phyloP scores from a whole-genome alignment of 1,284 basidiomycete genomes.

The Anthracocystis setariae region DNA sequence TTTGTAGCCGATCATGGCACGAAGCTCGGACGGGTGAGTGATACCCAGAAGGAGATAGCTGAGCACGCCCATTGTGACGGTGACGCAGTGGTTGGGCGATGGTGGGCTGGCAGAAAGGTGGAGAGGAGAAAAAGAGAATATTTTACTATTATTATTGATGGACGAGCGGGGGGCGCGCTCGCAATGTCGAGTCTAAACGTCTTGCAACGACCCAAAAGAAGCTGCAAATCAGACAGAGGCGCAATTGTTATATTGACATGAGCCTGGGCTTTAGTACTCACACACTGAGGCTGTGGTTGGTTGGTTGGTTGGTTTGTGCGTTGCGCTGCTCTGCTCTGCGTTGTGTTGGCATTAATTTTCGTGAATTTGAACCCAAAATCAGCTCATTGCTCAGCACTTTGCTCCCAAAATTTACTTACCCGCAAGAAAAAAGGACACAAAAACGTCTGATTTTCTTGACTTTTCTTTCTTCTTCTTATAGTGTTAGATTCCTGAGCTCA shows the following conservation, averaged over 20 bases:
- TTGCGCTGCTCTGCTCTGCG: too few relatives aligned
- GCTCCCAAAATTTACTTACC: background rate
- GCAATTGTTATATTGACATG: too few relatives aligned
- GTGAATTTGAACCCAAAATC: too few relatives aligned
- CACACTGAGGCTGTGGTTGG: too few relatives aligned
- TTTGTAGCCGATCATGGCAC: slow-evolving; percentile 68
- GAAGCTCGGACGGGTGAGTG: slow-evolving; percentile 66
- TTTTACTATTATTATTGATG: too few relatives aligned
- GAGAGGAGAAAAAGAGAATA: background rate
- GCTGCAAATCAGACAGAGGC: too few relatives aligned
- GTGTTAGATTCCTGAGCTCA: too few relatives aligned
- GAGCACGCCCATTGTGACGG: slow-evolving; percentile 33
- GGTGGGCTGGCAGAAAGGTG: background rate
- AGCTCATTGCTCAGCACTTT: background rate
- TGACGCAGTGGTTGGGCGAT: background rate
- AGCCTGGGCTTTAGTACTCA: slow-evolving; percentile 6
- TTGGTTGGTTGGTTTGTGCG: slow-evolving; percentile 12
- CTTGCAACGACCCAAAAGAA: too few relatives aligned
- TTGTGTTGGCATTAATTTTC: too few relatives aligned
- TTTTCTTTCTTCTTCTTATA: background rate
- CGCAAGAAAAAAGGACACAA: background rate
- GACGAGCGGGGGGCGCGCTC: too few relatives aligned
- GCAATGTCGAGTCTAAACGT: too few relatives aligned
- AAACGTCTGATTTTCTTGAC: background rate
- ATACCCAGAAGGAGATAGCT: slow-evolving; percentile 38